phyloP scores from a whole-genome alignment of 257 asterid genomes.

The Solanum virginianum region DNA sequence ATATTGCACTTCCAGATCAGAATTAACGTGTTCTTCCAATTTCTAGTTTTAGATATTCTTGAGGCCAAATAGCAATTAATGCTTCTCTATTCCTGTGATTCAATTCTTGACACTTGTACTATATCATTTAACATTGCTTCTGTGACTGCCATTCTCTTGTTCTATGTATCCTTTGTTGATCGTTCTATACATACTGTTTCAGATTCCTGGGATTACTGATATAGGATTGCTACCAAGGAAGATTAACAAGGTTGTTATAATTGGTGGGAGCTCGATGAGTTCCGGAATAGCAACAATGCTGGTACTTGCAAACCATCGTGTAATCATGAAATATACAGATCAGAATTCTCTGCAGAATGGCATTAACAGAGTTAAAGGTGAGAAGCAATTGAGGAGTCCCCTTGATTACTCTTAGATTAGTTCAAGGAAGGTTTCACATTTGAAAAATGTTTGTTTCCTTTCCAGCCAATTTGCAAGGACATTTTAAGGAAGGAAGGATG shows the following conservation, averaged over 20 bases:
- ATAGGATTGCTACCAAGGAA: conserved; percentile 69
- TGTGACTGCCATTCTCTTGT: background rate
- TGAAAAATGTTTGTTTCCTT: background rate
- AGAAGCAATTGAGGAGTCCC: background rate
- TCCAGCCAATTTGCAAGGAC: conserved; percentile 76
- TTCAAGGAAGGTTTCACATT: background rate
- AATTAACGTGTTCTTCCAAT: background rate
- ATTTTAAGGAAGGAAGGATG: conserved; percentile 83
- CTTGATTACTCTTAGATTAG: background rate
- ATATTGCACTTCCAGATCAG: background rate
- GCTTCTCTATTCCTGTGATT: background rate
- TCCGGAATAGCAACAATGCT: conserved; percentile 91
- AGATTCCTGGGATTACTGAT: conserved; percentile 94
- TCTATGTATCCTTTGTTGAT: background rate
- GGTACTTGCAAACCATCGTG: conserved; percentile 58
- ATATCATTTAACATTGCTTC: background rate
- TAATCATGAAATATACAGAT: conserved; percentile 79
- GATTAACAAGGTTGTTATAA: conserved; percentile 76
- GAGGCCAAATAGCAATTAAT: background rate
- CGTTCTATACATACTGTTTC: background rate
- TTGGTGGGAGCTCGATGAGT: conserved; percentile 97
- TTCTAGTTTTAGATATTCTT: background rate
- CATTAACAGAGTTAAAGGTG: conserved; percentile 71
- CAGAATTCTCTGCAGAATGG: conserved; percentile 82
- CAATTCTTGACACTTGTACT: background rate